These are phyloP conservation scores for Poa pratensis DNA, from an alignment of 176 grass and related monocot genomes.

Conservation along the genomic window DNA sequence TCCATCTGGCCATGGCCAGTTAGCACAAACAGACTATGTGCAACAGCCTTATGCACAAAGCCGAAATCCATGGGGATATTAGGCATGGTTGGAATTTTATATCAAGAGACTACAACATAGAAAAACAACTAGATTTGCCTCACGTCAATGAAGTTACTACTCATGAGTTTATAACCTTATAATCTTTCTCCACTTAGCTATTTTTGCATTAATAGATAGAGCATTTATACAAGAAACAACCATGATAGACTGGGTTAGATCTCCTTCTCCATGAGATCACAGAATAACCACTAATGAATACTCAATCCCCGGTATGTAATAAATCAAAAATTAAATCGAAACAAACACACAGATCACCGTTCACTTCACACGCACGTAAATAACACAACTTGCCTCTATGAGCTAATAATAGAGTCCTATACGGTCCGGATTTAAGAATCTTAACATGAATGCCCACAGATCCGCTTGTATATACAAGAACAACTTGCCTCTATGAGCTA, in stretches of 20 bases:
- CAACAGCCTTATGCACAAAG: neutral
- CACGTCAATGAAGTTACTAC: neutral
- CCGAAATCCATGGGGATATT: neutral
- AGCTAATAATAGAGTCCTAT: constrained; percentile 17
- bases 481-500: constrained; percentile 28
- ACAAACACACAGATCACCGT: neutral
- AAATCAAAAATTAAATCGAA: neutral
- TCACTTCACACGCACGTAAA: neutral
- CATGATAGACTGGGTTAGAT: neutral
- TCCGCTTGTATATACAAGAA: neutral
- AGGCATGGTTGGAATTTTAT: neutral
- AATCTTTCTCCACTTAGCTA: constrained; percentile 1
- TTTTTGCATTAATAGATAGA: neutral
- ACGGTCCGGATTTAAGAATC: neutral
- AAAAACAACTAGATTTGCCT: neutral
- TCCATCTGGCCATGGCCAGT: neutral
- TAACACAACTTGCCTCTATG: neutral
- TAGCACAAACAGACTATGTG: neutral
- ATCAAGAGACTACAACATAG: neutral
- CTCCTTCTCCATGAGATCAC: neutral
- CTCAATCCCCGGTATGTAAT: neutral
- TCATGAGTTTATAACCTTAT: constrained; percentile 5
- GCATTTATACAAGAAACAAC: constrained; percentile 9
- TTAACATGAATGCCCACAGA: constrained; percentile 5
- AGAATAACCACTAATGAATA: neutral